phyloP scores from a whole-genome alignment of 2,329 filamentous ascomycete genomes.

The Aspergillus fumigatus region DNA sequence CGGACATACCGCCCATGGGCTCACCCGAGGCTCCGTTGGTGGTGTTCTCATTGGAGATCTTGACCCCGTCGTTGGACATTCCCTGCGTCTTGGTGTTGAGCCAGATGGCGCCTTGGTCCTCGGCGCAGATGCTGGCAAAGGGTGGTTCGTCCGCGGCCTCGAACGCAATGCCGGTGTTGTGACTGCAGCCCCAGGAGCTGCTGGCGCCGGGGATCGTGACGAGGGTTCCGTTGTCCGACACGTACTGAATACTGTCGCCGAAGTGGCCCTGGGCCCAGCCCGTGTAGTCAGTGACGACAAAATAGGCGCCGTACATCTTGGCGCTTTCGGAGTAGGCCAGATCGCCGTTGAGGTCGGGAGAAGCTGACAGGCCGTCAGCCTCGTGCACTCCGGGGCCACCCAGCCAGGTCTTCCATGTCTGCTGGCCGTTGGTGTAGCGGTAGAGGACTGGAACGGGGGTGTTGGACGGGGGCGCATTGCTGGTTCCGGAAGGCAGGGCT shows the following conservation, averaged over 20 bases:
- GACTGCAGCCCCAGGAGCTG: slow-evolving; percentile 57
- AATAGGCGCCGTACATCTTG: slow-evolving; percentile 58
- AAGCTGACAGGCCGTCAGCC: slow-evolving; percentile 44
- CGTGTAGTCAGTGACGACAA: slow-evolving; percentile 57
- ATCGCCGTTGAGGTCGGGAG: slow-evolving; percentile 60
- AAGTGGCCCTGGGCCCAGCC: slow-evolving; percentile 54
- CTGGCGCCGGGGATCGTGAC: slow-evolving; percentile 50
- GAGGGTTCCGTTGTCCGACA: slow-evolving; percentile 46
- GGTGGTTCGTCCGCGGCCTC: slow-evolving; percentile 56
- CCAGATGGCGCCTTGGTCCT: slow-evolving; percentile 62
- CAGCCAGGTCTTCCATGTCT: slow-evolving; percentile 57
- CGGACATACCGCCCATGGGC: slow-evolving; percentile 60
- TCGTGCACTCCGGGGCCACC: slow-evolving; percentile 53
- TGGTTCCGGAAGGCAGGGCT: slow-evolving; percentile 46
- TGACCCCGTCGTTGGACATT: slow-evolving; percentile 50
- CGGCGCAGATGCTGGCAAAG: slow-evolving; percentile 56
- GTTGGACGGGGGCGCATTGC: slow-evolving; percentile 45
- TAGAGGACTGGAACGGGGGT: slow-evolving; percentile 56
- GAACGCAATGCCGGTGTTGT: slow-evolving; percentile 62
- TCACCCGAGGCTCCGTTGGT: slow-evolving; percentile 57
- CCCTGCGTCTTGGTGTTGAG: slow-evolving; percentile 57
- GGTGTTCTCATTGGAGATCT: slow-evolving; percentile 59
- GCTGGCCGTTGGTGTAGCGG: slow-evolving; percentile 51
- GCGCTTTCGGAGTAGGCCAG: slow-evolving; percentile 56
- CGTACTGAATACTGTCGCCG: slow-evolving; percentile 54